Evolutionary conservation across 306 rosid species (phyloP).

Genomic region (Acacia crassicarpa): DNA sequence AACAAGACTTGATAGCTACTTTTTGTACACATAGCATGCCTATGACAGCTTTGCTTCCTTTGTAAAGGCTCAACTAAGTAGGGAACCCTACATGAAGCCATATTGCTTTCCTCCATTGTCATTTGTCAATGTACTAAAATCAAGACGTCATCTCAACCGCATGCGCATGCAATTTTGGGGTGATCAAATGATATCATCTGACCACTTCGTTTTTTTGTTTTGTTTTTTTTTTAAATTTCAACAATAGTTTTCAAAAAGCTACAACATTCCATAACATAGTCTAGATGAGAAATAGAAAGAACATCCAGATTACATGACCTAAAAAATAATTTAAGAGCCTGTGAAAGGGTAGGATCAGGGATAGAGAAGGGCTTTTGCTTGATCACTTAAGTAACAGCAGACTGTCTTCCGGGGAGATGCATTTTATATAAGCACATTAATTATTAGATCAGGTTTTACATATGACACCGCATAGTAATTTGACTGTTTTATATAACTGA

Average conservation of each 20-base stretch:
- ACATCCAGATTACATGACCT: not conserved
- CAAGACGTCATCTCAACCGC: not conserved
- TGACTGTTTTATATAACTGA: slow-evolving; percentile 1
- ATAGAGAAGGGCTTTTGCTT: not conserved
- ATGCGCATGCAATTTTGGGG: not conserved
- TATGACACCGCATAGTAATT: slow-evolving; percentile 11
- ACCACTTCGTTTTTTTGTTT: not conserved
- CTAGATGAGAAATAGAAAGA: not conserved
- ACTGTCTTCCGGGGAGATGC: not conserved
- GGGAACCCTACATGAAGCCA: not conserved
- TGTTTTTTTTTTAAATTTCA: not conserved
- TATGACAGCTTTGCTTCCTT: slow-evolving; percentile 13
- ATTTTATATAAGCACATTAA: not conserved
- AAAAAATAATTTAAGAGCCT: not conserved
- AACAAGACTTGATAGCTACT: slow-evolving; percentile 1
- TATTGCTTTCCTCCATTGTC: not conserved
- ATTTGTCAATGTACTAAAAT: slow-evolving; percentile 18
- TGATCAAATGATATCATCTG: not conserved
- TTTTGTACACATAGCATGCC: slow-evolving; percentile 10
- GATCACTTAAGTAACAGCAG: not conserved
- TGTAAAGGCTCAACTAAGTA: slow-evolving; percentile 15
- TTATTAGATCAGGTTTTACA: slow-evolving; percentile 12
- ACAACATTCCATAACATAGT: not conserved
- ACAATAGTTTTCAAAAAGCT: not conserved
- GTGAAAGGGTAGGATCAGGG: not conserved